These are phyloP conservation scores for Moesziomyces aphidis DNA, from an alignment of 1,284 basidiomycete species.

Conservation along the genomic window DNA sequence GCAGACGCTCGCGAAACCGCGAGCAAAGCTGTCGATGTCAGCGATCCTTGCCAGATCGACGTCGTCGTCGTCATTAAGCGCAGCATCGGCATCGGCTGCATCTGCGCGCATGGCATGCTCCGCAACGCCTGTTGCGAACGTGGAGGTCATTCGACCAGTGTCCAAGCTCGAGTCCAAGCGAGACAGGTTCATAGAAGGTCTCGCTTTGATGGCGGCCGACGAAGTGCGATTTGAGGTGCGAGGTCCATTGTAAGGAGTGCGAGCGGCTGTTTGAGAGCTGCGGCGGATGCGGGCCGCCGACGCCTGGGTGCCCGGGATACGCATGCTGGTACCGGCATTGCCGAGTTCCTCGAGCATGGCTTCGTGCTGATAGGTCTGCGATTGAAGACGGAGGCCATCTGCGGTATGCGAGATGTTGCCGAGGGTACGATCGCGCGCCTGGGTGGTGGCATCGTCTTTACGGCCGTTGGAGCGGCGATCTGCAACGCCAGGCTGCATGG, in stretches of 20 bases:
- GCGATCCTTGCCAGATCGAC: conserved; percentile 29
- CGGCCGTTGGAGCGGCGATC: conserved; percentile 35
- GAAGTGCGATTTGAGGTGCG: conserved; percentile 29
- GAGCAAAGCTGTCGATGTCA: conserved; percentile 50
- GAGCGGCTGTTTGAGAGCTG: conserved; percentile 40
- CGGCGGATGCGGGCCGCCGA: conserved; percentile 33
- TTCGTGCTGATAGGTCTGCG: conserved; percentile 33
- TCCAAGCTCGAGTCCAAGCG: conserved; percentile 32
- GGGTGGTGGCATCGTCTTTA: conserved; percentile 25
- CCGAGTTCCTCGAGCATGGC: conserved; percentile 42
- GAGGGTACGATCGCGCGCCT: conserved; percentile 40
- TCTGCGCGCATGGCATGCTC: conserved; percentile 17
- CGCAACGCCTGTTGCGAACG: conserved; percentile 7
- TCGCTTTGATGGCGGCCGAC: conserved; percentile 20
- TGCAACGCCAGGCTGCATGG: conserved; percentile 33
- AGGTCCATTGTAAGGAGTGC: conserved; percentile 44
- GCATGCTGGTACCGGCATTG: conserved; percentile 25
- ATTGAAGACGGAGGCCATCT: conserved; percentile 45
- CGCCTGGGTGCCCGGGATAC: conserved; percentile 16
- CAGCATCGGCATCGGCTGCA: conserved; percentile 13
- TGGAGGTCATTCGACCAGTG: conserved; percentile 15
- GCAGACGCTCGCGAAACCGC: conserved; percentile 50
- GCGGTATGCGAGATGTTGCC: conserved; percentile 47
- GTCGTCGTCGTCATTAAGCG: conserved; percentile 17
- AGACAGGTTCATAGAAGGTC: conserved; percentile 38